A percentile compares a stretch with the other conserved stretches of the same genome.
phyloP scores from a whole-genome alignment of 1,284 basidiomycete species.

The Trametes versicolor region DNA sequence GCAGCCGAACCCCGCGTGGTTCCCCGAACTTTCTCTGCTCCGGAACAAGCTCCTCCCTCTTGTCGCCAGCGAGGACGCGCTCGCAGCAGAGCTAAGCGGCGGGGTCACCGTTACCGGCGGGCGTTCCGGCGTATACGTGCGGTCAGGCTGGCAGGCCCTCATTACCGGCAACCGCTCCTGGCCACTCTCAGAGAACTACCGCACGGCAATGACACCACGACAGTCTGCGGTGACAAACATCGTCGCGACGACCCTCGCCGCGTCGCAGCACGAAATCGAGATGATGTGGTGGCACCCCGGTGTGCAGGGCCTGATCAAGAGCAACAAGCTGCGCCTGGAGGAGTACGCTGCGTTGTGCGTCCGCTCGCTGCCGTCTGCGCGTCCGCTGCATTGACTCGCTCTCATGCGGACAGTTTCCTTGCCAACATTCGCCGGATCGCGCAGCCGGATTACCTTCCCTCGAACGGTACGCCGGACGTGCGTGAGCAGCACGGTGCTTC shows the following conservation, averaged over 20 bases:
- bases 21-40: constrained; percentile 60
- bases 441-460: constrained; percentile 73
- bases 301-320: constrained; percentile 62
- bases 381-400: constrained; percentile 19
- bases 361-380: constrained; percentile 4
- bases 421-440: constrained; percentile 71
- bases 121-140: constrained; percentile 69
- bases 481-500: constrained; percentile 3
- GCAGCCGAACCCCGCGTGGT: constrained; percentile 43
- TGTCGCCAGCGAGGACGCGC: constrained; percentile 69
- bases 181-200: constrained; percentile 48
- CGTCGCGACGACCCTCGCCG: constrained; percentile 62
- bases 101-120: constrained; percentile 68
- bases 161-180: constrained; percentile 57
- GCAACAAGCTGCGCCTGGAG: constrained; percentile 71
- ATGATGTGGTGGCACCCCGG: constrained; percentile 75
- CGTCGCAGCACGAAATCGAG: constrained; percentile 60
- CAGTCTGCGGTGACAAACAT: constrained; percentile 55
- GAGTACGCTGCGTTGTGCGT: constrained; percentile 82
- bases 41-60: constrained; percentile 69
- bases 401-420: constrained; percentile 62
- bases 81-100: constrained; percentile 73
- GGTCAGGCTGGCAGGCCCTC: constrained; percentile 72
- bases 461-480: constrained; percentile 59
- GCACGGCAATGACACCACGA: constrained; percentile 46